phyloP scores from a whole-genome alignment of 106 monocot genomes.

The Vanilla planifolia region DNA sequence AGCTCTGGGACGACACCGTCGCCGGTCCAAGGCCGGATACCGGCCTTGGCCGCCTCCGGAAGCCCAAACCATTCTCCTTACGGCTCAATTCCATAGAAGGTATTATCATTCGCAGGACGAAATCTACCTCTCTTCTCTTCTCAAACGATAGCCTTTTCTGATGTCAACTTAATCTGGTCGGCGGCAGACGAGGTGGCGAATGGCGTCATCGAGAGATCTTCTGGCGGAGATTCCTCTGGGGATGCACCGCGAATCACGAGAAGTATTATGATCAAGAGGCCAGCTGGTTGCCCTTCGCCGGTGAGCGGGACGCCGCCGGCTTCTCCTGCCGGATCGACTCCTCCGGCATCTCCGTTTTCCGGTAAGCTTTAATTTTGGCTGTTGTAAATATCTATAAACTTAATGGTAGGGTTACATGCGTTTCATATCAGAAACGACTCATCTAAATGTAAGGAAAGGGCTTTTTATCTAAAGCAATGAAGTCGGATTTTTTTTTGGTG shows the following conservation, averaged over 20 bases:
- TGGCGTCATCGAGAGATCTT: neutral
- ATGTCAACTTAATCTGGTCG: conserved; percentile 6
- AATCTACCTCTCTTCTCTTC: neutral
- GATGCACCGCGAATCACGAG: conserved; percentile 65
- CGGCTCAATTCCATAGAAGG: conserved; percentile 24
- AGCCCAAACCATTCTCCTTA: conserved; percentile 29
- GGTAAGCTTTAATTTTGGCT: conserved; percentile 23
- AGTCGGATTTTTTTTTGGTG: no score
- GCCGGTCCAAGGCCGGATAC: conserved; percentile 62
- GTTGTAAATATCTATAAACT: no score
- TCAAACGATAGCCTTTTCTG: neutral
- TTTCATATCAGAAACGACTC: no score
- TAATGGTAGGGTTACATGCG: no score
- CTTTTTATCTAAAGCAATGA: no score
- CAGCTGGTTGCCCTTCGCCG: conserved; percentile 62
- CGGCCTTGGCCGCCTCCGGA: conserved; percentile 45
- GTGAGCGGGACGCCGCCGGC: conserved; percentile 50
- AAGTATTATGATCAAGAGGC: conserved; percentile 92
- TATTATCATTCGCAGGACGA: no score
- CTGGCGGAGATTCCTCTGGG: conserved; percentile 12
- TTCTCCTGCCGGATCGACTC: conserved; percentile 60
- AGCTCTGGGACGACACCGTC: conserved; percentile 78
- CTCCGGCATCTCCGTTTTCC: conserved; percentile 81
- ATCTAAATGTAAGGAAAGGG: no score
- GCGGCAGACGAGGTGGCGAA: conserved; percentile 15